Evolutionary conservation across 345 rosid species (phyloP).

Genomic region (Viola odorata): DNA sequence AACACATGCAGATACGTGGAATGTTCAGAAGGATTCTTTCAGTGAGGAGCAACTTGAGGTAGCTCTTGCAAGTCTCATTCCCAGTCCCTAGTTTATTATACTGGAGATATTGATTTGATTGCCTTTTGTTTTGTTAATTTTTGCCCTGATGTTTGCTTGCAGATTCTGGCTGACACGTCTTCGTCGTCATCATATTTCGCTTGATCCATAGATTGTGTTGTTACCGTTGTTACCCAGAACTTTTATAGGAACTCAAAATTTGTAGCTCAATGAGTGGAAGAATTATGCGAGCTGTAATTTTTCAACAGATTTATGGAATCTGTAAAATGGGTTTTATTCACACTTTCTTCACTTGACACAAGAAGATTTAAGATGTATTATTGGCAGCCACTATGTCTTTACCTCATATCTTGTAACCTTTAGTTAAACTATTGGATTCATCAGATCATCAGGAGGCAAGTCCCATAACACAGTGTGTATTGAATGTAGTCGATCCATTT

Average conservation of each 20-base stretch:
- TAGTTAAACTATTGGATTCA: constrained; percentile 4
- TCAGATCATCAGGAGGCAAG: constrained; percentile 65
- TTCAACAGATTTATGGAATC: constrained; percentile 3
- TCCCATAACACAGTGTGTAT: constrained; percentile 83
- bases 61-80: neutral
- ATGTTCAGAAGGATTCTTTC: constrained; percentile 77
- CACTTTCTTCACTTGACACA: neutral
- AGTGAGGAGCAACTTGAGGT: constrained; percentile 99
- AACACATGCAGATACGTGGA: constrained; percentile 98
- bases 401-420: too few species aligned
- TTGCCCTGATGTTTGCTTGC: constrained; percentile 26
- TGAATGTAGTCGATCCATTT: constrained; percentile 47
- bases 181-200: constrained; percentile 95
- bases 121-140: neutral
- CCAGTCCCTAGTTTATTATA: neutral
- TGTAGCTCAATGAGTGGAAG: constrained; percentile 13
- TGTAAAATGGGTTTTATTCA: constrained; percentile 26
- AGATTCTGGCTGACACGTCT: constrained; percentile 93
- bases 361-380: neutral
- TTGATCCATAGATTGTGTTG: constrained; percentile 34
- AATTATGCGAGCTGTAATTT: constrained; percentile 5
- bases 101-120: constrained; percentile 1
- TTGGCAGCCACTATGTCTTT: neutral
- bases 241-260: constrained; percentile 14
- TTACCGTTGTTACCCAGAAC: constrained; percentile 3